These are phyloP conservation scores for Ambrosia artemisiifolia DNA, from an alignment of 129 eudicot species.

Conservation along the genomic window DNA sequence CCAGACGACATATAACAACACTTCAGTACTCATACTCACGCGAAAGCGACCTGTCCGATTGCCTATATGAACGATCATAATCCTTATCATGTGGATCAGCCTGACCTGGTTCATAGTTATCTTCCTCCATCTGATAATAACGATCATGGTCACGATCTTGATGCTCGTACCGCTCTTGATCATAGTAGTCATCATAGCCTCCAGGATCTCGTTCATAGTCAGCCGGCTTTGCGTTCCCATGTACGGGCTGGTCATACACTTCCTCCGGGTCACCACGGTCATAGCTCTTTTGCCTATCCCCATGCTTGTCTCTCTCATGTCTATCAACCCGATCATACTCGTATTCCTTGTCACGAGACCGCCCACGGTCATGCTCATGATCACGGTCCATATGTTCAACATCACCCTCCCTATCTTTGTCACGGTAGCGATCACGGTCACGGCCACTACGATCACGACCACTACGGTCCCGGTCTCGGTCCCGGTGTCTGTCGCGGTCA, in stretches of 20 bases:
- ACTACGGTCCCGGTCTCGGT: conserved; percentile 41
- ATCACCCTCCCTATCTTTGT: conserved; percentile 54
- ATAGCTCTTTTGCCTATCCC: conserved; percentile 33
- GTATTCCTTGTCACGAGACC: conserved; percentile 51
- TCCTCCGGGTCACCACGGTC: conserved; percentile 61
- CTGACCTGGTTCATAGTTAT: conserved; percentile 50
- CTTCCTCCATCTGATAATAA: conserved; percentile 79
- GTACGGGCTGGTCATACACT: conserved; percentile 55
- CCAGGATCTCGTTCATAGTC: conserved; percentile 46
- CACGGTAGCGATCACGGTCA: conserved; percentile 50
- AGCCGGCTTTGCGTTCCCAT: conserved; percentile 38
- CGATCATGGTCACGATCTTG: conserved; percentile 59
- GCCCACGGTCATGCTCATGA: conserved; percentile 51
- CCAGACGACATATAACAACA: not conserved
- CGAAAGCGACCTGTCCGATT: conserved; percentile 57
- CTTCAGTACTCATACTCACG: conserved; percentile 41
- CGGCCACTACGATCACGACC: conserved; percentile 48
- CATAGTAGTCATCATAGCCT: conserved; percentile 40
- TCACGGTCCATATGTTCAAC: conserved; percentile 38
- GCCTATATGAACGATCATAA: conserved; percentile 49
- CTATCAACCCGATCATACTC: conserved; percentile 46
- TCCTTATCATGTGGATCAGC: conserved; percentile 53
- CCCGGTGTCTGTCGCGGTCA: conserved; percentile 32
- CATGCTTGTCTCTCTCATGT: conserved; percentile 41
- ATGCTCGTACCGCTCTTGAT: conserved; percentile 55